Base-by-base conservation (phyloP, 176 grass and related monocot species). In the Saccharum spontaneum region DNA sequence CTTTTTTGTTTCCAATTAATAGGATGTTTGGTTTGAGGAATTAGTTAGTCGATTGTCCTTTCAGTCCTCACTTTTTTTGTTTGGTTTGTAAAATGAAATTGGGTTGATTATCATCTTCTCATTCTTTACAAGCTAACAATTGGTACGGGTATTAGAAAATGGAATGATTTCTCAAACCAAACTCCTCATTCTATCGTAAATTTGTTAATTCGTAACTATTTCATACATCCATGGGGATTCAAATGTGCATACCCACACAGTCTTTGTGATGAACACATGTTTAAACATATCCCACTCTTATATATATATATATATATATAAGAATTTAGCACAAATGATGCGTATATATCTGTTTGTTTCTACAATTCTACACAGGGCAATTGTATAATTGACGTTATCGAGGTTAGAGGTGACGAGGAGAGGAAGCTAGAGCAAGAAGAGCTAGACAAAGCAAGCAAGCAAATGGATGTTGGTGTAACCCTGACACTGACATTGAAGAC, bases 221-320 rank as follows among this genome's bases (percentile, higher is more conserved):
- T 44, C 62, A 13, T 48, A 15, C n/a, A 0, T 45, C 23, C 4
- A 31, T 79, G 2, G 14, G n/a, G n/a, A 40, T 41, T 79, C 16
- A 12, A 20, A 45, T 0, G 17, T 43, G 18, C 20, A 7, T 20
- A 22, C 0, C 52, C 38, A 78, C 64, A 4, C 11, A 13, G 13
- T 48, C 18, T 63, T 65, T 44, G 43, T 20, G 0, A 45, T n/a
- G 63, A 37, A 68, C 43, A 68, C 6, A 34, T 49, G 78, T 24
- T 24, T 48, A 67, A 67, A 80, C n/a, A 67, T 17, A 34, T 16
- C 11, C 1, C 40, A 26, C 0, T 71, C 12, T 28, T 76, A 49
- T 39, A 77, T 69, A 46, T 49, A 76, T 69, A 75, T 8, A 22
- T 76, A 49, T 39, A 77, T 69, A 46, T 49, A 76, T 69, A 75